Conservation (phyloP, 2,329 filamentous ascomycete genomes). For the Cladophialophora bantiana region DNA sequence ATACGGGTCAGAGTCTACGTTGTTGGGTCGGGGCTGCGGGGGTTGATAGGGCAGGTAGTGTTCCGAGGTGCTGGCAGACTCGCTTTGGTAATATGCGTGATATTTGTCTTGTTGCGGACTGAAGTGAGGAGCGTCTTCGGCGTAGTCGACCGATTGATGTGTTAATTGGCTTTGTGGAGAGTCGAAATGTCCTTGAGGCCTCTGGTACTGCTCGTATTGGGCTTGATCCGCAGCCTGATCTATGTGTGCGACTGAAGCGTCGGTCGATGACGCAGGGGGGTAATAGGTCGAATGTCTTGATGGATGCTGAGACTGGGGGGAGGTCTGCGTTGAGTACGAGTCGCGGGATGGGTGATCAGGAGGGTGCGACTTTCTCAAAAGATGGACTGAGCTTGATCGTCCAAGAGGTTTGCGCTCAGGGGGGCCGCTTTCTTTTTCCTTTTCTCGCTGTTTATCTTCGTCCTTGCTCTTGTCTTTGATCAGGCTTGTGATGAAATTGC, state of each 20-base stretch:
- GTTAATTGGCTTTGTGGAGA: slow-evolving; percentile 33
- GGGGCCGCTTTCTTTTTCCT: slow-evolving; percentile 33
- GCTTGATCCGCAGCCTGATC: slow-evolving; percentile 23
- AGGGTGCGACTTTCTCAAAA: slow-evolving; percentile 35
- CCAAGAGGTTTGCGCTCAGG: slow-evolving; percentile 33
- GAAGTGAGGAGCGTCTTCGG: slow-evolving; percentile 39
- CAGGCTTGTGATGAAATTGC: slow-evolving; percentile 37
- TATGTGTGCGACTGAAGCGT: slow-evolving; percentile 8
- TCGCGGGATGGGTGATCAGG: slow-evolving; percentile 26
- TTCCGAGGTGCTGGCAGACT: slow-evolving; percentile 49
- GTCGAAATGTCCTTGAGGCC: slow-evolving; percentile 31
- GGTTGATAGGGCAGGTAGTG: slow-evolving; percentile 44
- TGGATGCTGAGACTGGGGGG: slow-evolving; percentile 29
- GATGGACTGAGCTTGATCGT: slow-evolving; percentile 38
- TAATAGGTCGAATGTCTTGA: slow-evolving; percentile 32
- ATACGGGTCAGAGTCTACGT: slow-evolving; percentile 37
- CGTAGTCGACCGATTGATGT: slow-evolving; percentile 36
- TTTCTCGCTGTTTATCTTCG: slow-evolving; percentile 37
- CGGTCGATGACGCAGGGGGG: slow-evolving; percentile 11
- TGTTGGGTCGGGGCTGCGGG: slow-evolving; percentile 24
- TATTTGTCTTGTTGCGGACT: slow-evolving; percentile 34
- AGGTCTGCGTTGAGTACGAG: slow-evolving; percentile 35
- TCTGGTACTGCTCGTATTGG: slow-evolving; percentile 31
- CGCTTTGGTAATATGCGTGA: slow-evolving; percentile 36
- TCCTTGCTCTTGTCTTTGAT: slow-evolving; percentile 36